phyloP scores from a whole-genome alignment of 805 yeast species.

The Tetrapisispora pingtungensis region DNA sequence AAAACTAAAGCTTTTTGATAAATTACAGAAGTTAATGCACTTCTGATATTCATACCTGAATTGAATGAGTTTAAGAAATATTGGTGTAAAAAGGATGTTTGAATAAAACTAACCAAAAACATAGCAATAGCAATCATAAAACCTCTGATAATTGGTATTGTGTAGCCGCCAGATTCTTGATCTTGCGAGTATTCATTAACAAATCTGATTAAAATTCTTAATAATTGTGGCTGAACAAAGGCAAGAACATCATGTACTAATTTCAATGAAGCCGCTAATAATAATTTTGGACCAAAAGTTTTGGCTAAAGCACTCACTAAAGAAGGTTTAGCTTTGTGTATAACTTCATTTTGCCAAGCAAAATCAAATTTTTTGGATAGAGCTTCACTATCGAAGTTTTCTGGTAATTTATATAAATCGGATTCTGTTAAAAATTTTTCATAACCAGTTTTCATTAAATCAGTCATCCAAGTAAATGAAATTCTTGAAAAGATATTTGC shows the following conservation, averaged over 20 bases:
- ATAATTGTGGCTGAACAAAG: conserved; percentile 78
- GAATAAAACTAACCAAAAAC: conserved; percentile 69
- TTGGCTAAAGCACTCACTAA: conserved; percentile 49
- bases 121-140: conserved; percentile 64
- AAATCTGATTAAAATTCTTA: conserved; percentile 53
- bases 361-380: conserved; percentile 41
- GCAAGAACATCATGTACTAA: conserved; percentile 67
- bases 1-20: conserved; percentile 59
- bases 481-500: conserved; percentile 63
- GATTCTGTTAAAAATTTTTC: conserved; percentile 39
- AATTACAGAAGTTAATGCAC: conserved; percentile 56
- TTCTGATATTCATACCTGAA: conserved; percentile 65
- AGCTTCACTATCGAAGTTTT: conserved; percentile 44
- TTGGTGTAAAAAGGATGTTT: conserved; percentile 69
- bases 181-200: conserved; percentile 39
- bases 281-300: conserved; percentile 67
- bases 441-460: conserved; percentile 70
- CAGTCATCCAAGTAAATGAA: conserved; percentile 88
- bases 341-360: conserved; percentile 52
- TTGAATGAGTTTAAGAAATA: conserved; percentile 68
- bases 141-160: conserved; percentile 61
- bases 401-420: conserved; percentile 77
- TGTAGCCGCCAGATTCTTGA: conserved; percentile 19
- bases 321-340: conserved; percentile 37
- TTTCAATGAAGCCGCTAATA: conserved; percentile 65